Evolutionary conservation across 2,329 filamentous ascomycete genomes (phyloP), one percentile per base, ranked within the genome.

Genomic region (Decorospora gaudefroyi): DNA sequence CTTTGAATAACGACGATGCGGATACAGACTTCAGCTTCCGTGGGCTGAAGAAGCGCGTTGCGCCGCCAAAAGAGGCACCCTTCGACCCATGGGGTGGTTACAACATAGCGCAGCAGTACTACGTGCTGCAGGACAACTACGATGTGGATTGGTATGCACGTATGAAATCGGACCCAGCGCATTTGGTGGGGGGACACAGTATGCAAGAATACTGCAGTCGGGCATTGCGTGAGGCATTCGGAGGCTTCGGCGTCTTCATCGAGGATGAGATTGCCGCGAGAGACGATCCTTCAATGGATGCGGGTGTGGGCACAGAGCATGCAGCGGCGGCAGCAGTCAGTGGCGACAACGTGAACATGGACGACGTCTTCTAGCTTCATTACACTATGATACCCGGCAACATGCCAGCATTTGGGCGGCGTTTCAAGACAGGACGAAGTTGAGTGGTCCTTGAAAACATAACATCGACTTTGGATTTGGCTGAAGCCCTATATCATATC

Each of bases 81-180:
- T 96, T 95, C 72, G 90, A 96, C 73, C 87, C 92, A 0, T 96
- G 93, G 65, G 90, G 84, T 26, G 93, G 90, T 1, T 73, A 91
- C 49, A 73, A 80, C 32, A 80, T 91, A 37, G 77, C 77, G 7
- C 64, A 65, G 16, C 78, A 86, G 57, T 86, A 91, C 58, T 92
- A 89, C 63, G 75, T 79, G 7, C 64, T 95, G 25, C 81, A 84
- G 53, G 78, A 82, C 35, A 74, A 78, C 28, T 96, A 96, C 69
- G 81, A 84, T 28, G 90, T 88, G 64, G 81, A 86, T 32, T 90
- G 85, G 77, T 75, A 95, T 39, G 84, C 87, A 30, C 76, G 76
- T 16, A 80, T 84, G 21, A 81, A 84, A 43, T 80, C 81, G 27
- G 85, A 91, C 64, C 72, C 79, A 2, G 77, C 80, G 30, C 83